A percentile compares a stretch with the other conserved stretches of the same genome.
Evolutionary conservation across 2,329 filamentous ascomycete species (phyloP).

Genomic region (Microdochium bolleyi): DNA sequence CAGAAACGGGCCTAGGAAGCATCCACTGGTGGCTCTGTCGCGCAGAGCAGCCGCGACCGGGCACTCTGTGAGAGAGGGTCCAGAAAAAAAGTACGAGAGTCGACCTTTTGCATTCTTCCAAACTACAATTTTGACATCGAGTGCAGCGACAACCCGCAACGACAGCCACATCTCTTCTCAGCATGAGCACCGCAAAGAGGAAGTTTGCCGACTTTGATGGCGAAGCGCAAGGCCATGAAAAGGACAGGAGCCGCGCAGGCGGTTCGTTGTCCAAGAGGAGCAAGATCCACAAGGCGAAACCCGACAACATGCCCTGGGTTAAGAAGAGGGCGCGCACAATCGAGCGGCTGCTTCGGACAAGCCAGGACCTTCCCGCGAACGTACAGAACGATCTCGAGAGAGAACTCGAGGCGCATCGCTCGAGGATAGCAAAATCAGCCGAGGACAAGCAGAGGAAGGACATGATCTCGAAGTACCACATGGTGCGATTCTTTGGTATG

Average conservation of each 20-base stretch:
- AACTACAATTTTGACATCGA: not conserved
- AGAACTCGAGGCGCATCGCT: constrained; percentile 58
- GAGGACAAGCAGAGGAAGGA: constrained; percentile 54
- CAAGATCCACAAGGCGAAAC: constrained; percentile 33
- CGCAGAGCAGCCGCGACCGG: not conserved
- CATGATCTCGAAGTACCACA: constrained; percentile 76
- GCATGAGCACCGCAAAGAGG: constrained; percentile 10
- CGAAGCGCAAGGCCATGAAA: constrained; percentile 6
- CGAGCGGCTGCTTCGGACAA: constrained; percentile 54
- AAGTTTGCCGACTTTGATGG: constrained; percentile 17
- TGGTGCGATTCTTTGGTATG: constrained; percentile 76
- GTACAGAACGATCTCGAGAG: constrained; percentile 63
- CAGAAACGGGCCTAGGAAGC: not conserved
- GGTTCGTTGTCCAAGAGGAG: constrained; percentile 8
- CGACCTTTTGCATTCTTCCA: not conserved
- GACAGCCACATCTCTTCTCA: not conserved
- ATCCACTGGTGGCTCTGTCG: not conserved
- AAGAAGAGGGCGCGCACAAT: constrained; percentile 68
- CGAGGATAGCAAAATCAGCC: constrained; percentile 52
- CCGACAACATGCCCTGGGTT: constrained; percentile 47
- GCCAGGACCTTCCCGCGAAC: constrained; percentile 57
- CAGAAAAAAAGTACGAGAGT: not conserved
- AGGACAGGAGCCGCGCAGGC: constrained; percentile 7
- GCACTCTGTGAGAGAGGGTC: not conserved
- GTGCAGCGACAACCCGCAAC: not conserved